Base-by-base conservation (phyloP, 371 early-diverging fungal species). In the Dichotomocladium elegans region DNA sequence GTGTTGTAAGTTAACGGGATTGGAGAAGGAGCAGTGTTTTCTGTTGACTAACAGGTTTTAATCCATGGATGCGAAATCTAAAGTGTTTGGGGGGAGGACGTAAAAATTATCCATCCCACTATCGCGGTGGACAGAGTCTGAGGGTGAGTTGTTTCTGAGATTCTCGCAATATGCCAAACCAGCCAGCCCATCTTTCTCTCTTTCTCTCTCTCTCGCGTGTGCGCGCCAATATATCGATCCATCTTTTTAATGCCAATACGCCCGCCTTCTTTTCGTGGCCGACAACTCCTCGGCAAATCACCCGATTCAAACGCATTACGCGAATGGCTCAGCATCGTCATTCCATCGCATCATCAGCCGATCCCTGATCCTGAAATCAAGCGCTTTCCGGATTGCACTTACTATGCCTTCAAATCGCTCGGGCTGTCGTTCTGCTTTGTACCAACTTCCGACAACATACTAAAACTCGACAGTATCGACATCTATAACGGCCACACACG, bases 381-480 rank as follows among this genome's bases (percentile, higher is more conserved):
- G 31, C 14, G 10, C 5, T 68, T 64, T 28, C 47, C 59, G 1
- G 69, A 77, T 42, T 64, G 60, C 41, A 56, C 52, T 3, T 77
- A 77, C 45, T 50, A 69, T 22, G 61, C 74, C 8, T 77, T 63
- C 45, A 68, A 68, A 24, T 51, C 65, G 2, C 52, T 66, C 6
- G 77, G 77, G 11, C 37, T 77, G 1, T 71, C 74, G 11, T 59
- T 77, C n/a, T 69, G 72, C 29, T 77, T 73, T 48, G 35, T 51
- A 12, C 43, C 60, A 4, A 30, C 42, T 12, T 17, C 34, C 12
- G 50, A 46, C 19, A 30, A 40, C 19, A 28, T 8, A 0, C 46
- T 63, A 1, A 17, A 43, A 3, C 47, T 77, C 0, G 72, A 73
- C 51, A 59, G 72, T 12, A 64, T 77, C 33, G 74, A 73, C 41